Evolutionary conservation across 1,284 basidiomycete species (phyloP).

Genomic region (Neolentinus lepideus): DNA sequence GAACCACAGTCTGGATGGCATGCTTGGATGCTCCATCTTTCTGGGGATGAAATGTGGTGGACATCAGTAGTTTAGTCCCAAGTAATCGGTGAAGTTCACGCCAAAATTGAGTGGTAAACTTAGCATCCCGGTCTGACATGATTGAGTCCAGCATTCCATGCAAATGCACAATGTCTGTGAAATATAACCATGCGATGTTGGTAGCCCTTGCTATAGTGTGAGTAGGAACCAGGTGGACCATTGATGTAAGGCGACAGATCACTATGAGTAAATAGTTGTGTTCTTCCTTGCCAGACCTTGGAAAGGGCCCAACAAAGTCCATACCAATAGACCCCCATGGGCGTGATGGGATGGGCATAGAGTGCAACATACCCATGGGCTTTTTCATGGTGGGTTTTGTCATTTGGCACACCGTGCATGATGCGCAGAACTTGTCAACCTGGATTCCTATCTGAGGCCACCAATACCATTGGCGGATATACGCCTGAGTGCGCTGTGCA

Average conservation of each 20-base stretch:
- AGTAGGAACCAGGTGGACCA: too few relatives aligned
- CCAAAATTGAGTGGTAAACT: constrained; percentile 22
- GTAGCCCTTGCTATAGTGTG: constrained; percentile 9
- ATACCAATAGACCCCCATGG: constrained; percentile 19
- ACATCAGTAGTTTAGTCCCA: constrained; percentile 20
- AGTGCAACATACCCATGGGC: constrained; percentile 16
- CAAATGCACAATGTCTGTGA: constrained; percentile 16
- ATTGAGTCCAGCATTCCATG: constrained; percentile 19
- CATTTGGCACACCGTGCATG: constrained; percentile 17
- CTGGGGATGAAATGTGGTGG: constrained; percentile 27
- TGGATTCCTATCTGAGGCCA: background rate
- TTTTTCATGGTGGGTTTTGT: constrained; percentile 11
- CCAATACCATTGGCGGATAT: constrained; percentile 10
- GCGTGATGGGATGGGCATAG: constrained; percentile 14
- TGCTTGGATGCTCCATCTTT: constrained; percentile 23
- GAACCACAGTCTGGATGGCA: constrained; percentile 15
- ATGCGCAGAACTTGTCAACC: constrained; percentile 14
- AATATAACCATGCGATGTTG: constrained; percentile 13
- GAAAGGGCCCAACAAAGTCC: constrained; percentile 22
- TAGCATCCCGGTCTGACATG: constrained; percentile 18
- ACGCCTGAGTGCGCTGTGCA: constrained; percentile 2
- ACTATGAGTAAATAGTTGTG: constrained; percentile 17
- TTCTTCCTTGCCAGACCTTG: constrained; percentile 4
- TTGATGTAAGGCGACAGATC: constrained; percentile 15
- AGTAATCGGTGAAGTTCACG: constrained; percentile 16